Base-by-base conservation (phyloP, 228 moss, liverwort and hornwort genomes). In the Sphagnum magellanicum region DNA sequence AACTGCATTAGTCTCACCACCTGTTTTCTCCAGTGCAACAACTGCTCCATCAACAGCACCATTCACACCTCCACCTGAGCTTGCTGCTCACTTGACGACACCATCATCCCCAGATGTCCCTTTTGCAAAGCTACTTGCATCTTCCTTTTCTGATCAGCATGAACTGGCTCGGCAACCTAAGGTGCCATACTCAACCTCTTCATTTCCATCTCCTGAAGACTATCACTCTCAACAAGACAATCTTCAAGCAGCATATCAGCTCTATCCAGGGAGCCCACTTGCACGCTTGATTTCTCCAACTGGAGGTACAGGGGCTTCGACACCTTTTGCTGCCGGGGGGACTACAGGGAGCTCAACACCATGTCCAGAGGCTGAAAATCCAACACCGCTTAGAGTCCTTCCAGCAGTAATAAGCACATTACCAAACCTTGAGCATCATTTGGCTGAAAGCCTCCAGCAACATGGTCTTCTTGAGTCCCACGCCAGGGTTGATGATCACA, bases 1-100 rank as follows among this genome's bases (percentile, higher is more conserved):
- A 76, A 98, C 98, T 16, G 94, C 98, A 14, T 92, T 98, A 13
- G 98, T 98, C 53, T 90, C 98, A 32, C 98, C 98, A 52, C 98
- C 94, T 6, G 93, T 89, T 49, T 92, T 94, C 71, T 98, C 95
- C 59, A 87, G 88, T 66, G 93, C 93, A 68, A 98, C 98, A 17
- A 98, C 94, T 8, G 98, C 98, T 51, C 98, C 93, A n/a, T 98
- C 98, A 4, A 98, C 94, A 48, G 98, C 93, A 67, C 94, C 98
- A 49, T 98, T 98, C 67, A 98, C 98, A 10, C 94, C 98, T 55
- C 98, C 98, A 53, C 93, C 98, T 60, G 93, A 93, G 80, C 90
- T 92, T 14, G 92, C 98, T 10, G 87, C 86, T 64, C 96, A 98
- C 68, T 74, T 98, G 10, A 98, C 98, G 14, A 92, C 89, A 63